phyloP scores from a whole-genome alignment of 805 yeast genomes.

The Starmerella potacharoeniae region DNA sequence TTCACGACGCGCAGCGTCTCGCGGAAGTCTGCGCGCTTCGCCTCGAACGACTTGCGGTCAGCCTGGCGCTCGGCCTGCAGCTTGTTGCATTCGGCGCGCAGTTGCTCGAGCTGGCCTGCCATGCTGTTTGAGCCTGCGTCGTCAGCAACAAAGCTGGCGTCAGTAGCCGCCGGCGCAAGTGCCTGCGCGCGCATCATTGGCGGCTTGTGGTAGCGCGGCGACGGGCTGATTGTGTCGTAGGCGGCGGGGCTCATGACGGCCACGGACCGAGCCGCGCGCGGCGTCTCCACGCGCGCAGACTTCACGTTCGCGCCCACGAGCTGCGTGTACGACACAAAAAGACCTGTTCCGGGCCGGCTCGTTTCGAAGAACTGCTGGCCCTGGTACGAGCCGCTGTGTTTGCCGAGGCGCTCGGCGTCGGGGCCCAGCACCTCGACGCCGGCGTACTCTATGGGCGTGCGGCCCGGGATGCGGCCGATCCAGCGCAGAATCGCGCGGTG shows the following conservation, averaged over 20 bases:
- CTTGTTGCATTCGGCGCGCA: constrained; percentile 24
- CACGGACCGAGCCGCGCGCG: not conserved
- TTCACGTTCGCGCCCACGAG: constrained; percentile 22
- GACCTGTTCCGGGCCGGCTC: constrained; percentile 51
- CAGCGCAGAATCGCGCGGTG: constrained; percentile 57
- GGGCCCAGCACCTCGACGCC: constrained; percentile 72
- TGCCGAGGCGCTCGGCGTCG: constrained; percentile 49
- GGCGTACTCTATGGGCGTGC: constrained; percentile 58
- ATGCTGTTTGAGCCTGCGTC: not conserved
- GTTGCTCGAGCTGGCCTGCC: constrained; percentile 2
- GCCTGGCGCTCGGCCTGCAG: constrained; percentile 24
- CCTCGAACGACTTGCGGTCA: constrained; percentile 25
- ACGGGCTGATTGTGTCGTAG: not conserved
- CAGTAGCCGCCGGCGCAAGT: not conserved
- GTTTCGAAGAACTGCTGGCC: constrained; percentile 63
- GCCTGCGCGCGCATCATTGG: constrained; percentile 2
- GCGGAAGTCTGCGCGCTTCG: constrained; percentile 28
- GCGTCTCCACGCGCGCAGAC: constrained; percentile 2
- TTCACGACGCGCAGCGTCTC: constrained; percentile 20
- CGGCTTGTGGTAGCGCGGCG: constrained; percentile 24
- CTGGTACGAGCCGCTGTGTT: constrained; percentile 73
- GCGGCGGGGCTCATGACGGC: constrained; percentile 1
- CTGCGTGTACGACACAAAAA: constrained; percentile 44
- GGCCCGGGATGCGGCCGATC: constrained; percentile 62
- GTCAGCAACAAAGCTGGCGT: not conserved